phyloP scores from a whole-genome alignment of 2,329 filamentous ascomycete species.

The Pseudogymnoascus sp. region DNA sequence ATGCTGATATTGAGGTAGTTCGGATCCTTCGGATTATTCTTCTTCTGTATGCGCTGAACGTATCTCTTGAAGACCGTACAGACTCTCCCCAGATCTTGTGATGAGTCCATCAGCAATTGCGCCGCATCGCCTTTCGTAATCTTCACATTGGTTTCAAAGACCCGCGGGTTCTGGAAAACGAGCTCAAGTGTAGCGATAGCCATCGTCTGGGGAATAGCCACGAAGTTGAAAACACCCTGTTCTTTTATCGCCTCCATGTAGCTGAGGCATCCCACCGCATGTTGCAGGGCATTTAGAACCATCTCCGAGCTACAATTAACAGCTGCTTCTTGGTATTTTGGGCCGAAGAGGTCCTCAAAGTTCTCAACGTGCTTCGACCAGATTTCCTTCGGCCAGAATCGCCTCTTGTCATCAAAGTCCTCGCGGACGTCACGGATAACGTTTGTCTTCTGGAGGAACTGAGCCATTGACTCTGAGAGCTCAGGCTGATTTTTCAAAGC shows the following conservation, averaged over 20 bases:
- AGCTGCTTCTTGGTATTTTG: slow-evolving; percentile 66
- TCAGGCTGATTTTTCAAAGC: slow-evolving; percentile 68
- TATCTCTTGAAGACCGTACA: slow-evolving; percentile 77
- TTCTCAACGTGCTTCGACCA: slow-evolving; percentile 91
- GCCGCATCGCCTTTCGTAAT: slow-evolving; percentile 94
- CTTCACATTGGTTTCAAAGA: slow-evolving; percentile 86
- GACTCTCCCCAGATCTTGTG: slow-evolving; percentile 75
- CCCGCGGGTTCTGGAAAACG: slow-evolving; percentile 80
- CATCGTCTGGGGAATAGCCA: slow-evolving; percentile 94
- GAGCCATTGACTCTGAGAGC: slow-evolving; percentile 90
- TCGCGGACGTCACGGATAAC: slow-evolving; percentile 94
- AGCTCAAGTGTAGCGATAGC: slow-evolving; percentile 89
- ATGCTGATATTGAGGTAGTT: slow-evolving; percentile 88
- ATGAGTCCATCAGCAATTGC: slow-evolving; percentile 82
- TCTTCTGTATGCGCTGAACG: slow-evolving; percentile 73
- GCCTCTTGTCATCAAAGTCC: slow-evolving; percentile 76
- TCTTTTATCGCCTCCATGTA: slow-evolving; percentile 93
- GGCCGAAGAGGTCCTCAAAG: slow-evolving; percentile 84
- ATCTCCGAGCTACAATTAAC: slow-evolving; percentile 86
- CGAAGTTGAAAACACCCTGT: slow-evolving; percentile 98
- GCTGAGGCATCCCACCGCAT: slow-evolving; percentile 89
- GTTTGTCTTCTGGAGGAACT: slow-evolving; percentile 97
- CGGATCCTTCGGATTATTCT: slow-evolving; percentile 88
- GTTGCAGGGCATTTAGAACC: slow-evolving; percentile 80
- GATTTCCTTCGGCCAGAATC: slow-evolving; percentile 93